These are phyloP conservation scores for Blastocystis sp. DNA, from an alignment of 352 stramenopile species.

Conservation along the genomic window DNA sequence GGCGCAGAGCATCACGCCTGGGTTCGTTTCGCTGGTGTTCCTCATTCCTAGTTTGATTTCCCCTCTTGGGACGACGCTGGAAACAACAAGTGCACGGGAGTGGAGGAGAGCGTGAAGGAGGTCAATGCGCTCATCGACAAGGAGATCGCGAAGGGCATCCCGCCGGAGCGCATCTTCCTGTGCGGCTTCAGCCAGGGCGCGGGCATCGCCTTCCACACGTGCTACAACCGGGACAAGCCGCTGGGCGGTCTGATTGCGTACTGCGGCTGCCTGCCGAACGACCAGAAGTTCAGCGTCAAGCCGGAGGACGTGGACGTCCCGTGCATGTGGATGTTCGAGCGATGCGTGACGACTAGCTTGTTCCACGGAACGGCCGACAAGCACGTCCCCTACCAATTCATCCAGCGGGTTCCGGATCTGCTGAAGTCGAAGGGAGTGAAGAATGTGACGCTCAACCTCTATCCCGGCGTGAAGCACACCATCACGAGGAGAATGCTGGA, in stretches of 20 bases:
- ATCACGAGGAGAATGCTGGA: conserved; percentile 64
- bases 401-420: neutral
- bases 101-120: conserved; percentile 39
- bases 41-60: conserved; percentile 46
- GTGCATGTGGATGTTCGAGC: neutral
- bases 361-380: conserved; percentile 61
- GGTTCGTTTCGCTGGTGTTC: neutral
- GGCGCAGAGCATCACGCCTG: conserved; percentile 41
- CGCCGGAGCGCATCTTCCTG: conserved; percentile 42
- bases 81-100: conserved; percentile 44
- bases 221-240: conserved; percentile 11
- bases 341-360: neutral
- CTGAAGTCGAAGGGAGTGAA: conserved; percentile 50
- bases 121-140: conserved; percentile 53
- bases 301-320: conserved; percentile 5
- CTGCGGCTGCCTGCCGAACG: conserved; percentile 59
- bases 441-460: conserved; percentile 48
- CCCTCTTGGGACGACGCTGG: conserved; percentile 25
- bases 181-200: conserved; percentile 65
- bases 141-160: conserved; percentile 48
- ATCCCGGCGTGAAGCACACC: conserved; percentile 44
- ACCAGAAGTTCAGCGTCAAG: conserved; percentile 15
- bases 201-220: conserved; percentile 32
- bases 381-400: conserved; percentile 49
- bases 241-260: conserved; percentile 28